These are phyloP conservation scores for Paxillus involutus DNA, from an alignment of 768 basidiomycete species.

Conservation along the genomic window DNA sequence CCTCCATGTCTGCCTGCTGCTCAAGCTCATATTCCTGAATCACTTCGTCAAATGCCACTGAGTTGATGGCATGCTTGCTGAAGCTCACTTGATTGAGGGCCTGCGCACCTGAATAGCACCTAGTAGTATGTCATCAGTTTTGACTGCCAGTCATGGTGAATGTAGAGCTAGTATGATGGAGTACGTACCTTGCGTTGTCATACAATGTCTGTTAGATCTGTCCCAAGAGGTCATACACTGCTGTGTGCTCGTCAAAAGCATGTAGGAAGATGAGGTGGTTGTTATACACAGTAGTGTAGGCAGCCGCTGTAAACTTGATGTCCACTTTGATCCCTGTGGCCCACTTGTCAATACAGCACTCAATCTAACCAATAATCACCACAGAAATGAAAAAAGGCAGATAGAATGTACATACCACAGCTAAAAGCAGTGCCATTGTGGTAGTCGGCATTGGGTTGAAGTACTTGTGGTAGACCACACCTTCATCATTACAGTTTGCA, in stretches of 20 bases:
- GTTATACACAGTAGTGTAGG: constrained; percentile 4
- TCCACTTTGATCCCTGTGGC: constrained; percentile 7
- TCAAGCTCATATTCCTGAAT: constrained; percentile 1
- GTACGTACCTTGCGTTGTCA: background rate
- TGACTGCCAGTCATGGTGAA: background rate
- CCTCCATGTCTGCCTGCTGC: background rate
- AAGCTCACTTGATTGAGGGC: background rate
- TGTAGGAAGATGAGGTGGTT: constrained; percentile 1
- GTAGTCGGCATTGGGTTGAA: constrained; percentile 22
- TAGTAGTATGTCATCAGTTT: background rate
- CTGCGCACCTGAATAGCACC: constrained; percentile 4
- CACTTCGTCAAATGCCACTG: background rate
- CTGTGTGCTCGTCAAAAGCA: background rate
- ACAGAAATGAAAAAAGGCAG: background rate
- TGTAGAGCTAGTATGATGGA: background rate
- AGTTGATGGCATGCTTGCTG: background rate
- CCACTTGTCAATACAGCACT: constrained; percentile 13
- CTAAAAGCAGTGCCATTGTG: constrained; percentile 1
- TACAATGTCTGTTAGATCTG: background rate
- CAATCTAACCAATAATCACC: constrained; percentile 1
- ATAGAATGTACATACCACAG: background rate
- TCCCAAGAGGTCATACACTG: constrained; percentile 1
- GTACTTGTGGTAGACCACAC: constrained; percentile 16
- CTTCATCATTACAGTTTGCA: constrained; percentile 24
- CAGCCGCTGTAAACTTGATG: constrained; percentile 3